Conservation (phyloP, 2,329 filamentous ascomycete genomes). For the Akanthomyces muscarius region DNA sequence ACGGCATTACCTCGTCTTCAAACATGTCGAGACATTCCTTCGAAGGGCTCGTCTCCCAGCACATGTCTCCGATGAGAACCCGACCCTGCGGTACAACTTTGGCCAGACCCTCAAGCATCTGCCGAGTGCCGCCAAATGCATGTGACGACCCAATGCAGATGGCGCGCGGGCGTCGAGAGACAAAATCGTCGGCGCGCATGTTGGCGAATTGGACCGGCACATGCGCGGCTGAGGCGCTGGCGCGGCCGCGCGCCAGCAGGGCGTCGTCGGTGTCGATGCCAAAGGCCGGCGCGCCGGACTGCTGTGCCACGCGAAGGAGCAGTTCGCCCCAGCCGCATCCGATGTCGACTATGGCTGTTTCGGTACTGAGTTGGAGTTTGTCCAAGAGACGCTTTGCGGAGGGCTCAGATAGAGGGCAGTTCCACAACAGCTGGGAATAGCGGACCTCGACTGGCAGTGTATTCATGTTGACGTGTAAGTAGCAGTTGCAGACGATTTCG, state of each 20-base stretch:
- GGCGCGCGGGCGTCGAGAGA: slow-evolving; percentile 9
- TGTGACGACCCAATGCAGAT: slow-evolving; percentile 22
- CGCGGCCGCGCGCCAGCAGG: slow-evolving; percentile 11
- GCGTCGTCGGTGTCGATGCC: slow-evolving; percentile 19
- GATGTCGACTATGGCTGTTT: slow-evolving; percentile 16
- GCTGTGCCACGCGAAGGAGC: slow-evolving; percentile 14
- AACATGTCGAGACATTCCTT: slow-evolving; percentile 7
- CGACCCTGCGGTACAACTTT: slow-evolving; percentile 15
- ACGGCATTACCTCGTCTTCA: slow-evolving; percentile 11
- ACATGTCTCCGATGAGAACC: slow-evolving; percentile 20
- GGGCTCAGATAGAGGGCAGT: slow-evolving; percentile 7
- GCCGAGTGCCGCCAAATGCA: slow-evolving; percentile 17
- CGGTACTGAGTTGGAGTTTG: not conserved
- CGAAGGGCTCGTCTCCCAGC: slow-evolving; percentile 15
- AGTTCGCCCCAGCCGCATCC: slow-evolving; percentile 22
- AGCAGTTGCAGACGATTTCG: not conserved
- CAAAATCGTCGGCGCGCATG: not conserved
- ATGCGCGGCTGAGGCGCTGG: not conserved
- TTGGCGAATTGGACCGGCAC: slow-evolving; percentile 7
- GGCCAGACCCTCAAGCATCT: slow-evolving; percentile 17
- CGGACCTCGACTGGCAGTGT: not conserved
- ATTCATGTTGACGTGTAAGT: not conserved
- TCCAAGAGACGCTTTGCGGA: not conserved
- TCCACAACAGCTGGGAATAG: slow-evolving; percentile 10
- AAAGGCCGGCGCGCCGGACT: not conserved